Conservation (phyloP, 768 basidiomycete genomes). For the Phylloporus sp. region DNA sequence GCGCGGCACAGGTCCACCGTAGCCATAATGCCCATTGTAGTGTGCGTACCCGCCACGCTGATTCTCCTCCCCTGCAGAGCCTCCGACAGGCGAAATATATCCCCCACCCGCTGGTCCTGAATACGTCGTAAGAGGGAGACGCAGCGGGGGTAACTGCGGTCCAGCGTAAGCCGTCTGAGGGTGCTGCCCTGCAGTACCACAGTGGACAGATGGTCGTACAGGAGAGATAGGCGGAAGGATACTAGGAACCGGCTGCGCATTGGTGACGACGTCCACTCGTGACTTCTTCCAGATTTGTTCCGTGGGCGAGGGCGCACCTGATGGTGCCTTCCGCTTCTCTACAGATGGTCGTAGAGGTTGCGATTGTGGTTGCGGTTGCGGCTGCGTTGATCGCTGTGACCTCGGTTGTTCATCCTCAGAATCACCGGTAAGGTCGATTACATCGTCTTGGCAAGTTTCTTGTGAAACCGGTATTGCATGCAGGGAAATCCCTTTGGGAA, state of each 20-base stretch:
- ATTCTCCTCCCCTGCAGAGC: slow-evolving; percentile 14
- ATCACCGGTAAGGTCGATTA: slow-evolving; percentile 84
- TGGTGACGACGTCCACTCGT: slow-evolving; percentile 29
- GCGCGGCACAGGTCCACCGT: slow-evolving; percentile 23
- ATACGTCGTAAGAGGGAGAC: slow-evolving; percentile 20
- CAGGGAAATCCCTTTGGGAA: slow-evolving; percentile 25
- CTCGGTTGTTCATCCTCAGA: slow-evolving; percentile 63
- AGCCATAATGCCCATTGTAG: slow-evolving; percentile 23
- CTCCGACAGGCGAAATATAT: slow-evolving; percentile 21
- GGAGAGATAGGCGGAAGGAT: slow-evolving; percentile 27
- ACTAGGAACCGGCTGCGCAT: slow-evolving; percentile 6
- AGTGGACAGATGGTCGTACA: slow-evolving; percentile 11
- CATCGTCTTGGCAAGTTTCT: slow-evolving; percentile 39
- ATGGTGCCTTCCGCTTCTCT: slow-evolving; percentile 57
- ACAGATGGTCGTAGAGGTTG: slow-evolving; percentile 27
- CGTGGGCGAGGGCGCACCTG: slow-evolving; percentile 48
- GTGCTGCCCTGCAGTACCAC: slow-evolving; percentile 14
- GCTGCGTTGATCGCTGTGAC: slow-evolving; percentile 18
- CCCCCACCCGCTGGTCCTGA: slow-evolving; percentile 14
- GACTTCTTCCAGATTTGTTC: slow-evolving; percentile 76
- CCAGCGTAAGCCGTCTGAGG: slow-evolving; percentile 18
- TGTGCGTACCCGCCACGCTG: slow-evolving; percentile 23
- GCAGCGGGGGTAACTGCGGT: slow-evolving; percentile 27
- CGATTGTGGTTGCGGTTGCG: slow-evolving; percentile 34
- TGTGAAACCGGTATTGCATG: slow-evolving; percentile 17